Evolutionary conservation across 2,329 filamentous ascomycete species (phyloP), one percentile per base, ranked within the genome.

Genomic region (Dothideomycetes sp.): DNA sequence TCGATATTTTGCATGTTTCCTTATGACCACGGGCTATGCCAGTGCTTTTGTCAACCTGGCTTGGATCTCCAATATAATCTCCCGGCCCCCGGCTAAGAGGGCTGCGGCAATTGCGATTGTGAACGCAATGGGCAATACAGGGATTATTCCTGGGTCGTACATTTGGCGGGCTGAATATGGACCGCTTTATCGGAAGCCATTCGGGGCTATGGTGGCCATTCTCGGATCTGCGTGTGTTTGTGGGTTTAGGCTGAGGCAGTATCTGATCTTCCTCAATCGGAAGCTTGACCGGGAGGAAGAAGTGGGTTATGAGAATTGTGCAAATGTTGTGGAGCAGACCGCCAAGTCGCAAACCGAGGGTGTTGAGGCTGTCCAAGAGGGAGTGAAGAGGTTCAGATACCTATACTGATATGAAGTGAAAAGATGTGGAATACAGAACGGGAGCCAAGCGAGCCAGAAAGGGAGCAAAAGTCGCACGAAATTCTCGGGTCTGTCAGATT

Each of bases 1-100:
- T 5, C 72, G 75, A 37, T 79, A 78, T 54, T 54, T 77, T 4
- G 73, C 74, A 2, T 65, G 78, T 12, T 78, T 79, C 59, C 61
- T 79, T 1, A 72, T 76, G 50, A 68, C 74, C 0, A 64, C 63
- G 19, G 69, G 72, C 2, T 78, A 78, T 45, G 72, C 73, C 0
- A 72, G 71, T 11, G 44, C 71, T 58, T 73, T 74, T 51, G 70
- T 75, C 37, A 70, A 73, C 46, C 73, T 73, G 55, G 72, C 70
- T 0, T 75, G 72, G 72, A 75, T 75, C 50, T 67, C 64, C 37
- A 44, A 45, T 5, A 45, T 44, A 19, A 39, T 53, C 31, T 42
- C 50, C 3, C 49, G 51, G n/a, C 51, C 51, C 4, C 52, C 48
- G 12, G 51, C 50, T 11, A 54, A 52, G 34, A 45, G 52, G 38